These are phyloP conservation scores for Calonectria naviculata DNA, from an alignment of 2,329 filamentous ascomycete species.

Conservation along the genomic window DNA sequence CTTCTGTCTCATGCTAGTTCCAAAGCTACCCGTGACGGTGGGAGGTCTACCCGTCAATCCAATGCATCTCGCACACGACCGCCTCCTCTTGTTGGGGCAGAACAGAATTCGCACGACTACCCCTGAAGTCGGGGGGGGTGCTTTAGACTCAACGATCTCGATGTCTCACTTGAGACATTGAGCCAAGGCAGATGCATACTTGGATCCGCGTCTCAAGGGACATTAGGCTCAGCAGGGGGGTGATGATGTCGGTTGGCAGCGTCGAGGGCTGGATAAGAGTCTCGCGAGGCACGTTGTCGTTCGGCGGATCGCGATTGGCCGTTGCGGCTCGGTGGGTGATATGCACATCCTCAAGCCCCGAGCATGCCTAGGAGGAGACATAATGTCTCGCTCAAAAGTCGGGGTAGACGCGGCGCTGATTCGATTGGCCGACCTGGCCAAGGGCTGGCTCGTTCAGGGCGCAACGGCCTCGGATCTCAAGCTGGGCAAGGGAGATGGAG, in stretches of 20 bases:
- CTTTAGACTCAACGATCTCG: slow-evolving; percentile 12
- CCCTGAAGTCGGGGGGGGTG: background rate
- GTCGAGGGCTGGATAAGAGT: slow-evolving; percentile 27
- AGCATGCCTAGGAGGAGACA: slow-evolving; percentile 27
- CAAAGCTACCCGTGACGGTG: background rate
- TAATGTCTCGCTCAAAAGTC: slow-evolving; percentile 37
- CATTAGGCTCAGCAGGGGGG: slow-evolving; percentile 22
- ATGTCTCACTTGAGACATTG: slow-evolving; percentile 23
- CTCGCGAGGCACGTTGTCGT: slow-evolving; percentile 37
- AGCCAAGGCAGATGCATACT: slow-evolving; percentile 6
- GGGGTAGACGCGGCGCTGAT: slow-evolving; percentile 30
- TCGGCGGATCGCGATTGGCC: slow-evolving; percentile 34
- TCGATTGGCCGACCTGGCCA: slow-evolving; percentile 31
- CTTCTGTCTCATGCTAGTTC: slow-evolving; percentile 1
- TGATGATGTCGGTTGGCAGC: slow-evolving; percentile 12
- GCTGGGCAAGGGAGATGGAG: slow-evolving; percentile 10
- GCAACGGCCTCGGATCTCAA: slow-evolving; percentile 1
- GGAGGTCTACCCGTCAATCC: background rate
- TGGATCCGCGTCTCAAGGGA: slow-evolving; percentile 15
- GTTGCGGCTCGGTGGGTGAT: slow-evolving; percentile 20
- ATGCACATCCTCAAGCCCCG: slow-evolving; percentile 30
- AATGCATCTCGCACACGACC: slow-evolving; percentile 2
- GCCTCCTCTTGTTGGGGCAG: background rate
- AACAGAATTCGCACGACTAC: background rate
- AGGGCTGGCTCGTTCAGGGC: slow-evolving; percentile 11